Percentiles rank a stretch among this genome's conserved stretches.
These are phyloP conservation scores for Boletellus sp. DNA, from an alignment of 1,284 basidiomycete genomes.

Conservation along the genomic window DNA sequence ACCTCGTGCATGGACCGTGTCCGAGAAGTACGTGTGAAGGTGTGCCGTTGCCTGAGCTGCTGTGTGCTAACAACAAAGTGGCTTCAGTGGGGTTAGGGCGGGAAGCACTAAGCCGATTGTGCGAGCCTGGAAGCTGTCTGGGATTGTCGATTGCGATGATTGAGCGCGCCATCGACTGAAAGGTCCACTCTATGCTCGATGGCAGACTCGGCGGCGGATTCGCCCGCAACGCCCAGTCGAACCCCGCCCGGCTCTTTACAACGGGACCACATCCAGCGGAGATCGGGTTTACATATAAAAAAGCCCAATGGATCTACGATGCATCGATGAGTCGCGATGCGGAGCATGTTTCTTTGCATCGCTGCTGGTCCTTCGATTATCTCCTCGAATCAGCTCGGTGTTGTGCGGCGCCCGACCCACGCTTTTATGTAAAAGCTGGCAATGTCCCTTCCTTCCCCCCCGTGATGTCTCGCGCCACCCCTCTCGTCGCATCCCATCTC, in stretches of 20 bases:
- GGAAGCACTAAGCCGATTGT: conserved; percentile 31
- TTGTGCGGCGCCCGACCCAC: background rate
- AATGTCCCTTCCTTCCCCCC: background rate
- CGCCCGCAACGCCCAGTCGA: no score
- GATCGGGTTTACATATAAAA: no score
- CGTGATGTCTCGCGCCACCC: background rate
- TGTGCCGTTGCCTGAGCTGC: conserved; percentile 32
- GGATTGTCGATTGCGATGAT: conserved; percentile 40
- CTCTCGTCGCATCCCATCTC: conserved; percentile 28
- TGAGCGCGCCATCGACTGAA: conserved; percentile 14
- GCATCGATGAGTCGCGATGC: no score
- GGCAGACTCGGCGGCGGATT: no score
- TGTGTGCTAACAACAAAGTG: conserved; percentile 32
- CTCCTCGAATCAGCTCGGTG: background rate
- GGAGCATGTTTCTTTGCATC: no score
- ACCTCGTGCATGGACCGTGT: conserved; percentile 43
- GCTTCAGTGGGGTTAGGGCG: conserved; percentile 23
- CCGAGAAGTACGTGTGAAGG: conserved; percentile 24
- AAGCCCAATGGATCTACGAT: no score
- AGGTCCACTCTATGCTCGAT: no score
- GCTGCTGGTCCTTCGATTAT: background rate
- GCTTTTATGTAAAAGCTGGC: background rate
- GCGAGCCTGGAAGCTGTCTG: conserved; percentile 38
- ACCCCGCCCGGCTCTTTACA: no score
- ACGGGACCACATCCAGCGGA: no score